Evolutionary conservation across 2,329 filamentous ascomycete genomes (phyloP), one percentile per base, ranked within the genome.

Genomic region (Diaporthe nobilis): DNA sequence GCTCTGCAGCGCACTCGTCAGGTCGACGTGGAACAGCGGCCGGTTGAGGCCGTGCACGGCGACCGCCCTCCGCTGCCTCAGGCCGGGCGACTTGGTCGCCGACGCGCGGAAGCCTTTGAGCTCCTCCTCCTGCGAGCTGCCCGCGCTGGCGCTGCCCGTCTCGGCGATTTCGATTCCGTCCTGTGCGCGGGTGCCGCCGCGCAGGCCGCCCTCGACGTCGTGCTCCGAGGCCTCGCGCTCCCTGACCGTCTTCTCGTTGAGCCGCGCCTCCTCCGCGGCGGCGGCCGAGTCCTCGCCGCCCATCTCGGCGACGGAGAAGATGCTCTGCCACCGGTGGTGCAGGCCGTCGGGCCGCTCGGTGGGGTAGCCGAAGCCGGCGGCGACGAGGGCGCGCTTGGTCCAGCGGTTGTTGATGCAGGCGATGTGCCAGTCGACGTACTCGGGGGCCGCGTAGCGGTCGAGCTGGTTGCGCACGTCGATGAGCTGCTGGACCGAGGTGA

Each of bases 381-480:
- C 92, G 5, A 93, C 93, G 58, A 98, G 92, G 6, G 95, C 96
- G 44, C 95, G 94, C 87, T 98, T 98, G 34, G 95, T 96, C 96
- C 96, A 98, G 75, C 94, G 91, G 87, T 97, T 98, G 86, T 93
- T 95, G 86, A 98, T 94, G 84, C 92, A 94, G n/a, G 96, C 95
- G 78, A 98, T 93, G 84, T 98, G 97, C 96, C 96, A 98, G 83
- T 98, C 95, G 6, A 98, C 96, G 3, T 89, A 88, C 28, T 95
- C 92, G 0, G 96, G 96, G 0, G 93, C 84, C 0, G 95, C 91
- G 82, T 98, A 98, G 28, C 92, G 89, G 83, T 98, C 96, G 37
- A 98, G 92, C 82, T 98, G 96, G 83, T 98, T 98, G 80, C 96
- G 94, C 1, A 98, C 94, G 80, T 98, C 97, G 80, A 98, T 97